Base-by-base conservation (phyloP, 163 green algal genomes). In the Trebouxia gelatinosa region DNA sequence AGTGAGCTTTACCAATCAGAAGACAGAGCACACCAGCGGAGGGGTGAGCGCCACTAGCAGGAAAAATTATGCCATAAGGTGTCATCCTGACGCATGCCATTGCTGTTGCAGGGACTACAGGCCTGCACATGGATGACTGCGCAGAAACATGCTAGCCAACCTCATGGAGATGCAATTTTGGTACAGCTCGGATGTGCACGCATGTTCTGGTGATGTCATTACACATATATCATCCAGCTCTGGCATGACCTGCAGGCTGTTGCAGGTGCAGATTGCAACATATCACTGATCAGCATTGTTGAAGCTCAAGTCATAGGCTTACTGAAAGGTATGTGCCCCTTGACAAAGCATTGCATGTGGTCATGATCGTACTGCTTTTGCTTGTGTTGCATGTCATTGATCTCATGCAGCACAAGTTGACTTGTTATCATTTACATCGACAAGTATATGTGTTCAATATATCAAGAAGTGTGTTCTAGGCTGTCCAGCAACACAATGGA, bases 221-320 rank as follows among this genome's bases (percentile, higher is more conserved):
- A 58, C 46, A n/a, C 17, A n/a, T 19, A 19, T 59, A 23, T 19
- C 48, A 29, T 19, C 48, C 48, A 59, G 19, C 48, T 59, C 19
- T 59, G 2, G 26, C 2, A 2, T 19, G 48, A 17, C 35, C 2
- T 85, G 35, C 79, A 88, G 85, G 89, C 89, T 16, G 85, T 92
- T 21, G 83, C 84, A 17, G 87, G 84, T 2, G 75, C 38, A 32
- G 85, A 88, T 70, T 26, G 51, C 7, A 75, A 81, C 62, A 87
- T 93, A 46, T 82, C 80, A 51, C 74, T 94, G 2, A 90, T 94
- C 78, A 93, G 88, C 72, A 80, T 93, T 23, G 83, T 82, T 0
- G 89, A 94, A 67, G 75, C 84, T 0, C 54, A 68, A 3, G 89
- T 94, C 0, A 62, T 85, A 0, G 31, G 19, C 0, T 72, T 90